Conservation (phyloP, 2,329 filamentous ascomycete genomes). For the Diaporthe helianthi region DNA sequence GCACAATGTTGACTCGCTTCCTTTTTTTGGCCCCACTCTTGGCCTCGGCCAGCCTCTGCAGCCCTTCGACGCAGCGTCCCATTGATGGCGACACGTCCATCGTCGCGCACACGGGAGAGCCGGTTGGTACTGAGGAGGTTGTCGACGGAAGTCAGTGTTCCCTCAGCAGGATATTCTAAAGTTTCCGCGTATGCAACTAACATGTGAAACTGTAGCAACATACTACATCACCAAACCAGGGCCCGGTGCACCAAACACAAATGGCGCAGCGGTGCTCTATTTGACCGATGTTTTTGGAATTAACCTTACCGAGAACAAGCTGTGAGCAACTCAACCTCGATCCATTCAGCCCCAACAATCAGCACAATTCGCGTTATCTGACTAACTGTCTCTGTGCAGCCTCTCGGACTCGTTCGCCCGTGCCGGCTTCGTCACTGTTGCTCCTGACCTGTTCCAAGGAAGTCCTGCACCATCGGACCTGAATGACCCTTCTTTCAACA, state of each 20-base stretch:
- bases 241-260: slow-evolving; percentile 32
- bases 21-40: slow-evolving; percentile 20
- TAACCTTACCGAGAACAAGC: slow-evolving; percentile 42
- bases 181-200: not conserved
- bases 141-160: slow-evolving; percentile 39
- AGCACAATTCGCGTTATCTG: not conserved
- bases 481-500: slow-evolving; percentile 40
- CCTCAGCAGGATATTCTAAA: not conserved
- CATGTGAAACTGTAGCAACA: slow-evolving; percentile 38
- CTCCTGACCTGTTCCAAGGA: slow-evolving; percentile 46
- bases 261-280: slow-evolving; percentile 42
- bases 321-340: slow-evolving; percentile 35
- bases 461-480: slow-evolving; percentile 43
- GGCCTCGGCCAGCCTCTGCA: slow-evolving; percentile 5
- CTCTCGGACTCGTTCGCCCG: slow-evolving; percentile 47
- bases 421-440: slow-evolving; percentile 45
- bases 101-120: slow-evolving; percentile 40
- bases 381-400: slow-evolving; percentile 35
- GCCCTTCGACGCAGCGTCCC: not conserved
- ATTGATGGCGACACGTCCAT: slow-evolving; percentile 40
- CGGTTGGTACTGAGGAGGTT: slow-evolving; percentile 42
- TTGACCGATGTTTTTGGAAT: slow-evolving; percentile 45
- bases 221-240: slow-evolving; percentile 42
- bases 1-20: not conserved
- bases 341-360: not conserved